Percentiles rank a stretch among this genome's conserved stretches.
phyloP scores from a whole-genome alignment of 108 stramenopile species.

The Licmophora abbreviata region DNA sequence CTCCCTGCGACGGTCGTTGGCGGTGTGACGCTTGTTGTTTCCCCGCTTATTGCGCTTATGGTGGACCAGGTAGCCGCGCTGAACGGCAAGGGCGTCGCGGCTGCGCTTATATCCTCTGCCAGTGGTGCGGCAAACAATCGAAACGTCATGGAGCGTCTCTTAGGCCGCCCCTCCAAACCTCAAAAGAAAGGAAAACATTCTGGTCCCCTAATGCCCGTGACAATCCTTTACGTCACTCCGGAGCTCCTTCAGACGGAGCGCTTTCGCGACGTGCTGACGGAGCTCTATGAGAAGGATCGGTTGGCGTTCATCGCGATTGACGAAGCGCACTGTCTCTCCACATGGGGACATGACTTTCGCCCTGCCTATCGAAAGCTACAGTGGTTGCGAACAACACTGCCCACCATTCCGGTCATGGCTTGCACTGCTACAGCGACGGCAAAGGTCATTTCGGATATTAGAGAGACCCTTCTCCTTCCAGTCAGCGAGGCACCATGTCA shows the following conservation, averaged over 20 bases:
- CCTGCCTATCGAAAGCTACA: conserved; percentile 51
- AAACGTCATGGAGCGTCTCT: conserved; percentile 35
- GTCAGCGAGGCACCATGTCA: conserved; percentile 24
- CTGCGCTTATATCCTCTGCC: conserved; percentile 46
- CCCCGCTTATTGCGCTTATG: conserved; percentile 94
- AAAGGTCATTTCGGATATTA: conserved; percentile 75
- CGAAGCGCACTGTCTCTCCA: conserved; percentile 94
- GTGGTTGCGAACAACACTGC: conserved; percentile 73
- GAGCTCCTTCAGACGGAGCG: conserved; percentile 81
- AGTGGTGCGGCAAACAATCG: conserved; percentile 40
- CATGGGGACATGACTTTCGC: conserved; percentile 95
- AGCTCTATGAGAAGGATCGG: conserved; percentile 56
- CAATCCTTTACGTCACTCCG: conserved; percentile 93
- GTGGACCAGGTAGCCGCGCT: conserved; percentile 88
- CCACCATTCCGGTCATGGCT: conserved; percentile 73
- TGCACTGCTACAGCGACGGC: conserved; percentile 94
- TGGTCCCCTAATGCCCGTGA: conserved; percentile 14
- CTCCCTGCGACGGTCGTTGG: conserved; percentile 81
- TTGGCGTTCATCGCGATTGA: conserved; percentile 87
- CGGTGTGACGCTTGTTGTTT: conserved; percentile 91
- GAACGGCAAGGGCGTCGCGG: conserved; percentile 51
- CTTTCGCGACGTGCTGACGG: conserved; percentile 51
- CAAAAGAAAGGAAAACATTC: conserved; percentile 7
- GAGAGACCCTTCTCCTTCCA: conserved; percentile 31
- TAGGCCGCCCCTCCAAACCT: conserved; percentile 17